phyloP scores from a whole-genome alignment of 164 flowering plant genomes.

The Magnolia officinalis region DNA sequence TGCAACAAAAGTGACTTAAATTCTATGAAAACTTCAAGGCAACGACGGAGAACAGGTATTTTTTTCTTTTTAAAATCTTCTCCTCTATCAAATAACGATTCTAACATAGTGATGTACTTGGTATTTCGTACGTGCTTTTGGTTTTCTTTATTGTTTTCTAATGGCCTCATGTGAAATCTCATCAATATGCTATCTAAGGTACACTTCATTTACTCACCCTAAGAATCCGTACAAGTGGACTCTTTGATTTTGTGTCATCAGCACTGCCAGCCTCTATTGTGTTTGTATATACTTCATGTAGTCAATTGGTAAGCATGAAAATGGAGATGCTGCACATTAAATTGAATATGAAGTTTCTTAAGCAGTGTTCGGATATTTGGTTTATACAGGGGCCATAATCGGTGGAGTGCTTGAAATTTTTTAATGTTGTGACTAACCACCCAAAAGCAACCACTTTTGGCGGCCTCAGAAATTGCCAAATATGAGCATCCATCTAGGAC shows the following conservation, averaged over 20 bases:
- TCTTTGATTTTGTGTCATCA: not conserved
- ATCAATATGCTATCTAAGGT: too few relatives aligned
- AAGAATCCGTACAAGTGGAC: not conserved
- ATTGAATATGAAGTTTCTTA: too few relatives aligned
- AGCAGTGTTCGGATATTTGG: too few relatives aligned
- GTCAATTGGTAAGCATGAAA: too few relatives aligned
- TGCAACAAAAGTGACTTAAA: constrained; percentile 51
- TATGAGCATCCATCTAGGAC: too few relatives aligned
- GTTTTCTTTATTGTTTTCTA: not conserved
- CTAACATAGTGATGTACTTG: not conserved
- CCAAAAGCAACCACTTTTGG: too few relatives aligned
- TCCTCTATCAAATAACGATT: not conserved
- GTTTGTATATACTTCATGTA: not conserved
- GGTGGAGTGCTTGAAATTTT: too few relatives aligned
- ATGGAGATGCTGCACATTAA: too few relatives aligned
- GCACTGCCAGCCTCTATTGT: not conserved
- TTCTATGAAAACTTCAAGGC: constrained; percentile 46
- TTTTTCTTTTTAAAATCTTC: not conserved
- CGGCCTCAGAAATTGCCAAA: too few relatives aligned
- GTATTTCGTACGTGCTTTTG: not conserved
- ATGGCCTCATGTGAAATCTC: not conserved
- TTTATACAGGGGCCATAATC: too few relatives aligned
- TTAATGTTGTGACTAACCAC: too few relatives aligned
- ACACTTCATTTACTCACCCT: too few relatives aligned
- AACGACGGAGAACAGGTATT: constrained; percentile 65